Evolutionary conservation across 2,329 filamentous ascomycete genomes (phyloP), one percentile per base, ranked within the genome.

Genomic region (Trichocomaceae sp.): DNA sequence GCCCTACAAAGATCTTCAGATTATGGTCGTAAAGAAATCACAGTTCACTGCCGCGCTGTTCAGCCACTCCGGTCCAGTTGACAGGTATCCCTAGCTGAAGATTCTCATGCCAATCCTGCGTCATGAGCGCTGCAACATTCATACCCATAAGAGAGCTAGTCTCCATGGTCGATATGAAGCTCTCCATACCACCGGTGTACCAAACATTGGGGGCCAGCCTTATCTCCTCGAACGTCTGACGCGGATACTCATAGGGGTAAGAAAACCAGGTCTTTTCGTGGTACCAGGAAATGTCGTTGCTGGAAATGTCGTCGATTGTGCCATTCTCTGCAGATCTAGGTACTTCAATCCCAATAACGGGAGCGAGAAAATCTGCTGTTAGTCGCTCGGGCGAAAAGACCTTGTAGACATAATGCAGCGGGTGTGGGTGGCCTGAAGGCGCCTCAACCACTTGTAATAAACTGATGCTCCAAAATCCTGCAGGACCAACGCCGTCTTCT

Each of bases 111-210:
- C 56, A 54, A 23, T 49, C 48, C 15, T 77, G 80, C 66, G 67
- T 65, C 48, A 83, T 83, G 59, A 83, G 78, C 54, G 77, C 75
- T 15, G 76, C 77, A 53, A 81, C 75, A 58, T 85, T 84, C 66
- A 71, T 77, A 5, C 93, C 93, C 83, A 93, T 93, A 61, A 97
- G 72, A 1, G 89, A 87, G 68, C 85, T 96, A 6, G 93, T 96
- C 77, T 99, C 93, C 93, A 99, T 97, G 0, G 90, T 96, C 9
- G 87, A 93, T 62, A 97, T 95, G 68, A 99, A 96, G 62, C 86
- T 86, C 73, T 97, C 92, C 44, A 97, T 95, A 0, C 79, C 80
- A 51, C 77, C 76, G 5, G 82, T 84, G 62, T 85, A 85, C 79
- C 79, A 77, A 12, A 77, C 41, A 48, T 66, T 60, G 2, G 66